Evolutionary conservation across 257 asterid genomes (phyloP).

Genomic region (Knoxia roxburghii): DNA sequence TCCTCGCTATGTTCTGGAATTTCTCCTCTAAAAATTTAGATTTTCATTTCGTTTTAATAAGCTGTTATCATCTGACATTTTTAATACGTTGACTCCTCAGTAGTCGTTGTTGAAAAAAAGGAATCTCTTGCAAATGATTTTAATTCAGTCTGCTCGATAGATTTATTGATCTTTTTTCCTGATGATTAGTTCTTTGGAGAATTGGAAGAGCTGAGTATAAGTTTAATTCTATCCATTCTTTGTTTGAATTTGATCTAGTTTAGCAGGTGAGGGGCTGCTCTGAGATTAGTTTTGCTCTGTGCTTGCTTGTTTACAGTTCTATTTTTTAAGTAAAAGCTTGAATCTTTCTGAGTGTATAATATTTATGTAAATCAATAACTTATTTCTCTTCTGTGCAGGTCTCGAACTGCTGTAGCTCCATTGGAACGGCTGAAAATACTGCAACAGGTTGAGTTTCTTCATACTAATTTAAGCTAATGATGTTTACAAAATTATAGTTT

Average conservation of each 20-base stretch:
- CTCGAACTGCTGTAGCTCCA: slow-evolving; percentile 99
- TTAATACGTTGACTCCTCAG: neutral
- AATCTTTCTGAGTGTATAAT: too few species aligned
- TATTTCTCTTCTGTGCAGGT: slow-evolving; percentile 53
- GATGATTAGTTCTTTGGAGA: neutral
- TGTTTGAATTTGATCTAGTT: too few species aligned
- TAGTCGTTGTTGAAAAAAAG: neutral
- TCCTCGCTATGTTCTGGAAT: neutral
- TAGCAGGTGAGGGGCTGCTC: neutral
- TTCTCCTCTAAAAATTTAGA: neutral
- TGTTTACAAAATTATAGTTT: slow-evolving; percentile 9
- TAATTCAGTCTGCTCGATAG: neutral
- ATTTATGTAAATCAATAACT: neutral
- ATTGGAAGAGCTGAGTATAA: neutral
- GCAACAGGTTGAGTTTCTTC: slow-evolving; percentile 60
- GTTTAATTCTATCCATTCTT: neutral
- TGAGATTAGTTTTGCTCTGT: neutral
- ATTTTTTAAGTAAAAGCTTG: neutral
- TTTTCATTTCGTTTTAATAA: neutral
- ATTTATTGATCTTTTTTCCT: too few species aligned
- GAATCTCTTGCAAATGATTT: neutral
- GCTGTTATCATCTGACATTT: neutral
- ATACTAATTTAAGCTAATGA: slow-evolving; percentile 4
- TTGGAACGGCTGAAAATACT: slow-evolving; percentile 88
- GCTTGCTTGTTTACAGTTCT: neutral